A percentile compares a stretch with the other conserved stretches of the same genome.
phyloP scores from a whole-genome alignment of 2,329 filamentous ascomycete species.

The Neonectria magnoliae region DNA sequence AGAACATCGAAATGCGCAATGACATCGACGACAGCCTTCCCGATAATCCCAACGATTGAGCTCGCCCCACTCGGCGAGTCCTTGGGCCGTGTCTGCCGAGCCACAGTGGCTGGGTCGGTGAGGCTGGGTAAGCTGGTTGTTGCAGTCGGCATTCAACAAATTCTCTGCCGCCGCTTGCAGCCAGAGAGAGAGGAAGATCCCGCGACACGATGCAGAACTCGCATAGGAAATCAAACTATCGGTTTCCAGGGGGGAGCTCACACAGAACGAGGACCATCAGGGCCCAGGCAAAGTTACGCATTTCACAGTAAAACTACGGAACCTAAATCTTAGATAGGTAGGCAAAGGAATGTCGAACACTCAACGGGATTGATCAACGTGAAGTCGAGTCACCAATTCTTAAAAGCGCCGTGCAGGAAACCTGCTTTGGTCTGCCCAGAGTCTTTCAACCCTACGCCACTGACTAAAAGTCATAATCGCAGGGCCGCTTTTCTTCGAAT shows the following conservation, averaged over 20 bases:
- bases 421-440: slow-evolving; percentile 64
- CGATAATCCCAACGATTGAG: slow-evolving; percentile 44
- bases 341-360: slow-evolving; percentile 62
- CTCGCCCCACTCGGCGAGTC: slow-evolving; percentile 28
- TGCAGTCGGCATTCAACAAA: not conserved
- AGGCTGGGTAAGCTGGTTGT: not conserved
- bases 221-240: not conserved
- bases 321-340: not conserved
- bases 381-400: slow-evolving; percentile 69
- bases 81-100: slow-evolving; percentile 1
- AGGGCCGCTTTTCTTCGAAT: slow-evolving; percentile 65
- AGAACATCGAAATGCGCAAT: slow-evolving; percentile 31
- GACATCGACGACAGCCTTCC: slow-evolving; percentile 36
- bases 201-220: not conserved
- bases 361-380: slow-evolving; percentile 72
- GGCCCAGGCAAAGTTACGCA: too few species aligned
- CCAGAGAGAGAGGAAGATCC: not conserved
- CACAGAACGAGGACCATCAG: not conserved
- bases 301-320: not conserved
- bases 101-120: slow-evolving; percentile 10
- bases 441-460: slow-evolving; percentile 65
- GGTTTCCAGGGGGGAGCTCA: not conserved
- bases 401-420: slow-evolving; percentile 64
- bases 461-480: slow-evolving; percentile 52
- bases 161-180: not conserved